These are phyloP conservation scores for Cercospora sp. DNA, from an alignment of 2,329 filamentous ascomycete genomes.

Conservation along the genomic window DNA sequence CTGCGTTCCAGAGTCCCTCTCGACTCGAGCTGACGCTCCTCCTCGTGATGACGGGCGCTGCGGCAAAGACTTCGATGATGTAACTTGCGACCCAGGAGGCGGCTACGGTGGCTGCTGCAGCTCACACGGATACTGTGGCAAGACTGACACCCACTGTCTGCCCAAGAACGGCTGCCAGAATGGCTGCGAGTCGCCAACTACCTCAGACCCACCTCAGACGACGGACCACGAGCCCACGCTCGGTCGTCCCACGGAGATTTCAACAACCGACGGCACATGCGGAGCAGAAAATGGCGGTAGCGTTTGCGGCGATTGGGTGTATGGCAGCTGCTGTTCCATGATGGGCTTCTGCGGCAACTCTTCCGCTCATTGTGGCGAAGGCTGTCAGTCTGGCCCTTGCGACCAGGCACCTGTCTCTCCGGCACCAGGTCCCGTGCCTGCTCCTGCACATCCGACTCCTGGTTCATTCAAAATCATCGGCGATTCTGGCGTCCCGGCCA, in stretches of 20 bases:
- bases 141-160: conserved; percentile 39
- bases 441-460: conserved; percentile 48
- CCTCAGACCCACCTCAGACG: conserved; percentile 16
- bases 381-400: conserved; percentile 59
- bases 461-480: conserved; percentile 55
- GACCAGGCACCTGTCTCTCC: conserved; percentile 42
- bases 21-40: conserved; percentile 5
- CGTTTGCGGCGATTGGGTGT: conserved; percentile 55
- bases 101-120: conserved; percentile 45
- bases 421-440: conserved; percentile 48
- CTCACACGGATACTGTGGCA: conserved; percentile 37
- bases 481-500: conserved; percentile 61
- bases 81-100: conserved; percentile 45
- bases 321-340: conserved; percentile 58
- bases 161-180: conserved; percentile 42
- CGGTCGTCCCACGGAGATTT: conserved; percentile 35
- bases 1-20: neutral
- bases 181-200: conserved; percentile 40
- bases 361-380: conserved; percentile 51
- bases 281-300: conserved; percentile 52
- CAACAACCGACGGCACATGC: conserved; percentile 57
- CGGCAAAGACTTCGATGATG: conserved; percentile 43
- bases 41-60: conserved; percentile 43
- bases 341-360: conserved; percentile 58
- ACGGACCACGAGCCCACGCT: conserved; percentile 33